phyloP scores from a whole-genome alignment of 192 early-diverging fungal species.

The Mortierella claussenii region DNA sequence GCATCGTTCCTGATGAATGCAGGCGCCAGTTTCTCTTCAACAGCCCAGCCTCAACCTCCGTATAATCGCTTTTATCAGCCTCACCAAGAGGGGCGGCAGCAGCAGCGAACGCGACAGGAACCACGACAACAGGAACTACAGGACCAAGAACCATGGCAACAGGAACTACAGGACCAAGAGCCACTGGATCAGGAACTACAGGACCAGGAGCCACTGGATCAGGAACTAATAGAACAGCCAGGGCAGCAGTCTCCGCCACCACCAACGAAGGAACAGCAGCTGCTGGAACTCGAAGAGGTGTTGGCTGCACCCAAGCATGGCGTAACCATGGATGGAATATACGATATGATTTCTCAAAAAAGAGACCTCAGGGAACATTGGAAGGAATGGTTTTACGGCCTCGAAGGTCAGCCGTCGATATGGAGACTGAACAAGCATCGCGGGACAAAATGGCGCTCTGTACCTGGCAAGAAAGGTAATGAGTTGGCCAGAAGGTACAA shows the following conservation, averaged over 20 bases:
- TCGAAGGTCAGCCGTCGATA: constrained; percentile 16
- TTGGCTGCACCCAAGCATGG: neutral
- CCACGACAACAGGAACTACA: no score
- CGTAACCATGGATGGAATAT: neutral
- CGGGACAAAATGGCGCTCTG: constrained; percentile 8
- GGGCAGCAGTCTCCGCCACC: no score
- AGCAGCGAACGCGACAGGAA: no score
- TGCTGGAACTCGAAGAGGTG: neutral
- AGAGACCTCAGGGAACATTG: constrained; percentile 12
- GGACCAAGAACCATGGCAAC: no score
- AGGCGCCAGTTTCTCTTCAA: no score
- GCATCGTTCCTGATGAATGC: no score
- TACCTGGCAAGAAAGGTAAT: neutral
- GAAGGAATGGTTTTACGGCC: constrained; percentile 30
- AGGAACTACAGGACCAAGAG: neutral
- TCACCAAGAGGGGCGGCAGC: no score
- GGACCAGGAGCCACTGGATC: no score
- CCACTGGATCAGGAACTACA: no score
- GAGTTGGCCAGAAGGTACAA: neutral
- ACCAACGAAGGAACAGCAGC: neutral
- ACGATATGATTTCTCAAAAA: constrained; percentile 11
- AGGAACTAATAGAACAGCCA: no score
- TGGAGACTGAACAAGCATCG: constrained; percentile 26
- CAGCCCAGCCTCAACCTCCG: no score
- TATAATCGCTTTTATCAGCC: no score